phyloP scores from a whole-genome alignment of 1,139 yeast genomes.

The Taphrina confusa region DNA sequence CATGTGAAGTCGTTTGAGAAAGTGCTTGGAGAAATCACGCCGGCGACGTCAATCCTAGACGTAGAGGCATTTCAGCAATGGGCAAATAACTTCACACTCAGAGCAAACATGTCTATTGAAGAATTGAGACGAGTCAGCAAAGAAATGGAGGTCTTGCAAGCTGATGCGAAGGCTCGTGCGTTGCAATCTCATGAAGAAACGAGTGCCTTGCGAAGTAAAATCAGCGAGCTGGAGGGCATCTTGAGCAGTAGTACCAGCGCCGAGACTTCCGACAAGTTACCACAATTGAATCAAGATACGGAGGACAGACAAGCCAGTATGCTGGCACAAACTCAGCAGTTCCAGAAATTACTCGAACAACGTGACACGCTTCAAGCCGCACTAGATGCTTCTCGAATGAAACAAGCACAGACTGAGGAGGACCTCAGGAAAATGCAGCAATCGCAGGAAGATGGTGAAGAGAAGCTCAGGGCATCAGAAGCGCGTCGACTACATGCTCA shows the following conservation, averaged over 20 bases:
- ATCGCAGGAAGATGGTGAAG: background rate
- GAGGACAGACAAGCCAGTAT: background rate
- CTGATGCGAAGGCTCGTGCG: constrained; percentile 24
- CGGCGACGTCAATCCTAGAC: constrained; percentile 72
- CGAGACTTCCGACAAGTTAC: too few species aligned
- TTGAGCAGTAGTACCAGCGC: background rate
- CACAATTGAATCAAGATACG: background rate
- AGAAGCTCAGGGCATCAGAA: background rate
- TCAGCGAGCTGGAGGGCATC: background rate
- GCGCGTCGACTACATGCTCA: background rate
- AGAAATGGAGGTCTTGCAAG: constrained; percentile 39
- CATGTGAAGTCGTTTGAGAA: constrained; percentile 57
- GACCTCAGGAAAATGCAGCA: background rate
- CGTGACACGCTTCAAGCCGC: background rate
- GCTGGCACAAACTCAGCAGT: background rate
- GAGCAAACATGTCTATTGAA: constrained; percentile 58
- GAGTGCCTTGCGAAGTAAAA: background rate
- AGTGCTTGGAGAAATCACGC: constrained; percentile 75
- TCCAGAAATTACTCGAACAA: background rate
- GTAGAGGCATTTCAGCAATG: constrained; percentile 69
- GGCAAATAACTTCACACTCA: constrained; percentile 62
- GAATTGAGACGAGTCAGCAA: constrained; percentile 50
- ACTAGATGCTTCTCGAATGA: background rate
- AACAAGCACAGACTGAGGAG: background rate
- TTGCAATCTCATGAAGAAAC: constrained; percentile 16